Evolutionary conservation across 495 filamentous ascomycete genomes (phyloP), one percentile per base, ranked within the genome.

Genomic region (Penicillium macrosclerotiorum): DNA sequence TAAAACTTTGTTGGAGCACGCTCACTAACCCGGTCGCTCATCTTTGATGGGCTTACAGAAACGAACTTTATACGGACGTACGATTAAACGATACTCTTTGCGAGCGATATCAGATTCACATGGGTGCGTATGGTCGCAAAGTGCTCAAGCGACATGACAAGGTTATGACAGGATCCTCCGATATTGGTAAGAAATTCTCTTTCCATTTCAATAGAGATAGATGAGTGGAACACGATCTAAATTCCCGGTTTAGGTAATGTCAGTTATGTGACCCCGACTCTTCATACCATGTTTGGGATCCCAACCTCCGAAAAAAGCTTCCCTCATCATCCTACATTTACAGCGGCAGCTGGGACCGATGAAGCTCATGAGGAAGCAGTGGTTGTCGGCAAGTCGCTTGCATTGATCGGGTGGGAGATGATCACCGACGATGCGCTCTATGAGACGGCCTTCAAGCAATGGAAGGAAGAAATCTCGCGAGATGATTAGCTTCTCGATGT

Each of bases 301-400:
- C 63, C 62, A 0, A 51, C 57, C 9, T 62, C 70, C 2, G 55
- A 68, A 11, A 72, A 69, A 0, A 66, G 63, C 3, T 75, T 71
- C n/a, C 77, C 73, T 9, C 83, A 88, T 55, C 83, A 73, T 51
- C 77, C 79, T 0, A 73, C 73, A 3, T 88, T 85, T 65, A 73
- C 77, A 17, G 62, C 66, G 9, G 73, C 77, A 0, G 76, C 80
- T 2, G 76, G 79, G 11, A 84, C 77, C 0, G 68, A 63, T 38
- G 65, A 62, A 35, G 76, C 79, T 3, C 80, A 81, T 57, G 58
- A 56, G 12, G 64, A 71, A 33, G 74, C 76, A 23, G 48, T 82
- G 32, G 60, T 75, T 16, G 78, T 77, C 13, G 81, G 69, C 1
- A 84, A 82, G 49, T 77, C 68, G 0, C 46, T 84, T 29, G 78